phyloP scores from a whole-genome alignment of 331 rosid genomes.

The Quercus tomentella region DNA sequence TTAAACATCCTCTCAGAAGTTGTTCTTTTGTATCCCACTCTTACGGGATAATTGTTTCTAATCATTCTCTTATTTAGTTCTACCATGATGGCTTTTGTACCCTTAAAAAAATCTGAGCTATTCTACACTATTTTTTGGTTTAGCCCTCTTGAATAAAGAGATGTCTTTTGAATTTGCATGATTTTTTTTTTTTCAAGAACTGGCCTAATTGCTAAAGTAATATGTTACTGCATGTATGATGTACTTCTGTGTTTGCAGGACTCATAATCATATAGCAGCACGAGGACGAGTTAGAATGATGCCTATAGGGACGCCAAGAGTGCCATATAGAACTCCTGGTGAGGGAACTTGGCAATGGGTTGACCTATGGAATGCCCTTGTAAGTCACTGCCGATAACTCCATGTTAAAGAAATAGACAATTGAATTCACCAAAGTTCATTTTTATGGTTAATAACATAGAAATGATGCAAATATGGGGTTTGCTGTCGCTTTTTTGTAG shows the following conservation, averaged over 20 bases:
- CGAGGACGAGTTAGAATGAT: constrained; percentile 72
- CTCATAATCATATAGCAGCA: constrained; percentile 39
- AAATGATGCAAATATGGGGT: background rate
- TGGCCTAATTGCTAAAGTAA: background rate
- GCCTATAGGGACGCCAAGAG: constrained; percentile 94
- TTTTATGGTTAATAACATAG: background rate
- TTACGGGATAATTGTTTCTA: background rate
- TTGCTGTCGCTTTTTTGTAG: background rate
- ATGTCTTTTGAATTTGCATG: background rate
- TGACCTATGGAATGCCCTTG: constrained; percentile 98
- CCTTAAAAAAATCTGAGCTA: background rate
- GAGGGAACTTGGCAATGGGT: constrained; percentile 96
- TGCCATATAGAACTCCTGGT: constrained; percentile 83
- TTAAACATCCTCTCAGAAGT: background rate
- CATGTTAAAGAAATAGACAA: background rate
- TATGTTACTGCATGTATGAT: constrained; percentile 16
- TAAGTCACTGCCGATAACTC: constrained; percentile 34
- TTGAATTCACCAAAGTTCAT: background rate
- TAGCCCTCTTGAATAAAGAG: background rate
- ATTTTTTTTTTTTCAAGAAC: background rate
- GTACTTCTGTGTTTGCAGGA: constrained; percentile 38
- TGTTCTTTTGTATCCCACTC: background rate
- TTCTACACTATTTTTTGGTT: background rate
- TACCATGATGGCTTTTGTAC: background rate
- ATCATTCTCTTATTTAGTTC: background rate